Base-by-base conservation (phyloP, 2,329 filamentous ascomycete species). In the Colletotrichum kahawae region DNA sequence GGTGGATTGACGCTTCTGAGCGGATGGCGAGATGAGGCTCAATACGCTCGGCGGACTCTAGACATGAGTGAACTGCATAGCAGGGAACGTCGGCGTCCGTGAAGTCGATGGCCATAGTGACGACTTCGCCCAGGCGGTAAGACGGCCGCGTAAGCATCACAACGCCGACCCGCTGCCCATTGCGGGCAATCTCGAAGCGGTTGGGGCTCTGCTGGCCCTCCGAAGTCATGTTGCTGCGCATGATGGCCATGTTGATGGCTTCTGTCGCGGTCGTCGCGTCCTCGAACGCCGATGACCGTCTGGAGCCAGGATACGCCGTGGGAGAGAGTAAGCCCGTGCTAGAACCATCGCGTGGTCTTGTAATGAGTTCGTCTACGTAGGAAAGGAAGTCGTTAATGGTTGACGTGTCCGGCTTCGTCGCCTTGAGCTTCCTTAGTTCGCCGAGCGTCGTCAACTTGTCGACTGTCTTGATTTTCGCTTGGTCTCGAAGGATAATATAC, bases 181-280 rank as follows among this genome's bases (percentile, higher is more conserved):
- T 96, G 16, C 96, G 94, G 14, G 96, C 93, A 82, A 99, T 98
- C 82, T 98, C 96, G 82, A 98, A 99, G 51, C 95, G 93, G 80
- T 98, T 98, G n/a, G 93, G 91, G 81, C 94, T 96, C 79, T 95
- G 93, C 43, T 93, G 92, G n/a, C 91, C 90, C 59, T 91, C 89
- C 4, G 88, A 88, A 0, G 92, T 89, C 78, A 93, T 86, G 78
- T 95, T 95, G 81, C 95, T 95, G 77, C 95, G 93, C 68, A 98
- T 88, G 74, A 98, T 98, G 14, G 97, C 94, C 76, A 98, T 89
- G 81, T 98, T 95, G 79, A 99, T 98, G 24, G 95, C 93, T 79
- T 98, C 95, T 81, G 95, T 96, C 76, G 91, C 93, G 3, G 91
- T 92, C 4, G 90, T 84, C 1, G 89, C 86, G 48, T 92, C 90